phyloP scores from a whole-genome alignment of 1,139 yeast species.

The Pneumocystis sp. region DNA sequence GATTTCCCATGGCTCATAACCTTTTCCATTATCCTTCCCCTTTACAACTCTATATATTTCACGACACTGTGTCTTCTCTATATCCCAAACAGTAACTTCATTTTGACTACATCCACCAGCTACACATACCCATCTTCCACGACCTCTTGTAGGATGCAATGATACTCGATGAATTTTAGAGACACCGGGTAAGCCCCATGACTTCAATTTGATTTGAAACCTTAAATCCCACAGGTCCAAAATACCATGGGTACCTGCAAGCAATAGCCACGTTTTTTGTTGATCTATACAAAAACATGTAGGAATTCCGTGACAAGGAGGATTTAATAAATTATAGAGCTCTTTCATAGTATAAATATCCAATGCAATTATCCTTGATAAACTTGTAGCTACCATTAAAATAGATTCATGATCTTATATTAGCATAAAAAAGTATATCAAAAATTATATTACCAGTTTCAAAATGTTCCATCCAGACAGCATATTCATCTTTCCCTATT shows the following conservation, averaged over 20 bases:
- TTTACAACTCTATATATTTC: conserved; percentile 29
- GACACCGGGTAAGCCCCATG: conserved; percentile 43
- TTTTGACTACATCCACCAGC: conserved; percentile 48
- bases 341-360: conserved; percentile 48
- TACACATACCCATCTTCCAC: conserved; percentile 35
- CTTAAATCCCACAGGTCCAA: conserved; percentile 72
- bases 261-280: conserved; percentile 43
- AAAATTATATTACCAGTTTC: conserved; percentile 4
- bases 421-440: conserved; percentile 17
- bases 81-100: conserved; percentile 63
- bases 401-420: conserved; percentile 15
- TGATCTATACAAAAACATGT: conserved; percentile 46
- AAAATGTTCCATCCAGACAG: conserved; percentile 30
- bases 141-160: conserved; percentile 30
- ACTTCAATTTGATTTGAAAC: conserved; percentile 43
- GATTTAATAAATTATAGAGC: conserved; percentile 35
- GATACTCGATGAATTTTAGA: conserved; percentile 35
- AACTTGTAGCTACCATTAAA: conserved; percentile 37
- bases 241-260: conserved; percentile 64
- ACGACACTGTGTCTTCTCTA: conserved; percentile 48
- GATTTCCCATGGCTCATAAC: conserved; percentile 13
- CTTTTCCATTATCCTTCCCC: conserved; percentile 8
- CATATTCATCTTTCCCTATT: conserved; percentile 29
- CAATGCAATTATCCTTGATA: conserved; percentile 38
- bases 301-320: conserved; percentile 50